Evolutionary conservation across 208 protist species (phyloP).

Genomic region (Trypanosoma theileri): DNA sequence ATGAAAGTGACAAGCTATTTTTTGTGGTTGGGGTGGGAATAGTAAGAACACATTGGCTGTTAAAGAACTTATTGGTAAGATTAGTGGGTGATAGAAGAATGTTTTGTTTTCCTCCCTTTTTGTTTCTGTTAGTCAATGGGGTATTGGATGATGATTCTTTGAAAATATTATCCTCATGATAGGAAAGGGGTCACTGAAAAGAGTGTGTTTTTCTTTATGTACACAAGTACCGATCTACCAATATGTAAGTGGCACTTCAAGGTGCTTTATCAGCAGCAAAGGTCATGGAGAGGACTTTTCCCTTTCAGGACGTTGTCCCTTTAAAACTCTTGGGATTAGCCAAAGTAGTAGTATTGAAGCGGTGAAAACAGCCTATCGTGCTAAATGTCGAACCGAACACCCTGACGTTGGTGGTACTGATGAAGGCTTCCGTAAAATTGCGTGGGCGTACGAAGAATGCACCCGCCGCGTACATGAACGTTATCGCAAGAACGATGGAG

Average conservation of each 20-base stretch:
- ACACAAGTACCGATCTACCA: neutral
- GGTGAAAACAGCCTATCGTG: conserved; percentile 31
- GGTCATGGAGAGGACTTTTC: neutral
- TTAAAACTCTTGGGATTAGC: conserved; percentile 17
- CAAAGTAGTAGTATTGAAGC: conserved; percentile 12
- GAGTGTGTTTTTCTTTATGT: neutral
- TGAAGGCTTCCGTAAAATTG: conserved; percentile 22
- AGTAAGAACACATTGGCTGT: too few species aligned
- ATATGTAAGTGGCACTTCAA: neutral
- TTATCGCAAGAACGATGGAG: neutral
- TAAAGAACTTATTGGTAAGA: too few species aligned
- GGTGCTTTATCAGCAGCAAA: conserved; percentile 4
- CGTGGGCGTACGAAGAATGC: conserved; percentile 33
- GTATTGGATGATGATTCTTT: neutral
- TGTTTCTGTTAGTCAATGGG: neutral
- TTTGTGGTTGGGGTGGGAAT: neutral
- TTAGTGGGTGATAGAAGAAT: too few species aligned
- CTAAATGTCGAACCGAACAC: conserved; percentile 32
- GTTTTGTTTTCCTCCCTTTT: too few species aligned
- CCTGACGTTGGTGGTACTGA: conserved; percentile 36
- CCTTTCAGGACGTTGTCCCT: conserved; percentile 12
- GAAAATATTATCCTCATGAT: conserved; percentile 10
- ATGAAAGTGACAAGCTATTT: neutral
- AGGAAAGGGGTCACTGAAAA: neutral
- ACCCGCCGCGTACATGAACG: conserved; percentile 5